A percentile compares a stretch with the other conserved stretches of the same genome.
Conservation (phyloP, 1,284 basidiomycete genomes). For the Peniophora sp. region DNA sequence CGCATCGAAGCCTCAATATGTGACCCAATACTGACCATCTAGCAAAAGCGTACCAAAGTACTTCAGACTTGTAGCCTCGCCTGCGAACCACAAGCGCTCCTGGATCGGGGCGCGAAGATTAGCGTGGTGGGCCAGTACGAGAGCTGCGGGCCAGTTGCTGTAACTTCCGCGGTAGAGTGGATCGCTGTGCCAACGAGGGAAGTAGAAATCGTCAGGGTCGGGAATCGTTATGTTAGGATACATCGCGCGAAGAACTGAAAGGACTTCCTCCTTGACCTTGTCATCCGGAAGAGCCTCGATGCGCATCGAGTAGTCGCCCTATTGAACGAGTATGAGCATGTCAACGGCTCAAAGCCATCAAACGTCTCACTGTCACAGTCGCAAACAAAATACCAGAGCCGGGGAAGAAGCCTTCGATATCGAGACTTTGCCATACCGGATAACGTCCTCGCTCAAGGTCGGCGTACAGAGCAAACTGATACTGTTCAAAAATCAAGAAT, state of each 20-base stretch:
- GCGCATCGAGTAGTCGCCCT: constrained; percentile 53
- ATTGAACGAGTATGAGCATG: neutral
- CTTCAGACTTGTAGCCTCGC: constrained; percentile 51
- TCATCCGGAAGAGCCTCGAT: constrained; percentile 44
- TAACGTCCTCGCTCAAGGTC: constrained; percentile 56
- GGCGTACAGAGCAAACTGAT: constrained; percentile 57
- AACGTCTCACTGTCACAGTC: constrained; percentile 48
- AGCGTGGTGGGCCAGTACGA: constrained; percentile 41
- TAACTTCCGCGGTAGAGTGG: constrained; percentile 50
- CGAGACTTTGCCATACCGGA: constrained; percentile 65
- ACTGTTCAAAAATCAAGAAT: neutral
- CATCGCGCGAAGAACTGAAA: constrained; percentile 50
- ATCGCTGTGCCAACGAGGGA: constrained; percentile 41
- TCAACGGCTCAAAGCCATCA: neutral
- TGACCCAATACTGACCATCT: no score
- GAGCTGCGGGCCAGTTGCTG: constrained; percentile 52
- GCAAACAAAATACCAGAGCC: constrained; percentile 56
- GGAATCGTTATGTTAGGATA: constrained; percentile 35
- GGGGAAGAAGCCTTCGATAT: constrained; percentile 50
- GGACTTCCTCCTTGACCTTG: constrained; percentile 42
- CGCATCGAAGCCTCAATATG: neutral
- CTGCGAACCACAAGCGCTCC: constrained; percentile 52
- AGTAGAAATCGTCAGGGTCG: constrained; percentile 37
- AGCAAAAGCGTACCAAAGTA: constrained; percentile 54
- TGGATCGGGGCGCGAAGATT: constrained; percentile 52